Evolutionary conservation across 176 grass and related monocot genomes (phyloP), one percentile per base, ranked within the genome.

Genomic region (Oryza nivara): DNA sequence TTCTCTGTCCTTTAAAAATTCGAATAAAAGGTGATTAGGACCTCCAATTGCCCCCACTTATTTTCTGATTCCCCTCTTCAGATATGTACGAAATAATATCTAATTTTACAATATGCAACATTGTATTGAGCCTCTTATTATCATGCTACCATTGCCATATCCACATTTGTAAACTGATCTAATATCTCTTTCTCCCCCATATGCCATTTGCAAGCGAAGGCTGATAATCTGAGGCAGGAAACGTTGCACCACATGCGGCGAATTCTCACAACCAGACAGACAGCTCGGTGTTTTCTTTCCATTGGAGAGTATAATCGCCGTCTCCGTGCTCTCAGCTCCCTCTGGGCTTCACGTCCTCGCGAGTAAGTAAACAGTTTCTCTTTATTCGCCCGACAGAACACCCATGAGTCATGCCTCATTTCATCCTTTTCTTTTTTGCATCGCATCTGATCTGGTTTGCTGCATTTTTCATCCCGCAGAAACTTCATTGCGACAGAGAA

Each of bases 241-340:
- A 94, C 91, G 4, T 80, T 99, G 79, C 96, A 96, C 35, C 93
- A 94, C 64, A 84, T 96, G 75, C 79, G 89, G 16, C 73, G 81
- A 65, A 89, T 88, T 49, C 92, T 99, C 70, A 94, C 93, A n/a
- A 88, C 86, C 19, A 70, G 78, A 22, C 96, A 99, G 81, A 81
- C 89, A 83, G 93, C 93, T 0, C 83, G 88, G 75, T 94, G 91
- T 58, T 87, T 99, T 70, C 75, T 99, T 22, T 85, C 91, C 9
- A 89, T 99, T 5, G 93, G 96, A 73, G 96, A 99, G 87, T 96
- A 99, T 16, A 84, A 89, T 48, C 85, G 93, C 17, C 96, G 96
- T 14, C 93, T 99, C 36, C 88, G 96, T 34, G 73, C 93, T 48
- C 96, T 99, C 71, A 99, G 96, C 83, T 99, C 96, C 65, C 79